A percentile compares a stretch with the other conserved stretches of the same genome.
Conservation (phyloP, 805 yeast genomes). For the Metschnikowia arizonensis region DNA sequence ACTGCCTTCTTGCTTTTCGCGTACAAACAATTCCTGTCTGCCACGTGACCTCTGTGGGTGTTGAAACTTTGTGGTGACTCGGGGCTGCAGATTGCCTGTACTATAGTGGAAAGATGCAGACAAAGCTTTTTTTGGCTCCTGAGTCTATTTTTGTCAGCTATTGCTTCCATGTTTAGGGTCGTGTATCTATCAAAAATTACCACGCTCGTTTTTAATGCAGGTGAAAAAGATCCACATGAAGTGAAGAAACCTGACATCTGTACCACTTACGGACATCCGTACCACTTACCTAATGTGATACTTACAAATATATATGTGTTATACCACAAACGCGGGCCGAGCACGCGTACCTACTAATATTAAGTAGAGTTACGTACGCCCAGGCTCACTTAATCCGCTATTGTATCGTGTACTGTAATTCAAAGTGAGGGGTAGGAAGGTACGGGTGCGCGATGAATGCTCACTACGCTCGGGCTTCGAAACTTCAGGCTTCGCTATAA, state of each 20-base stretch:
- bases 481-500: conserved; percentile 3
- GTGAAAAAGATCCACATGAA: neutral
- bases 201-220: neutral
- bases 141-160: neutral
- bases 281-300: no score
- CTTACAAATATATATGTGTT: no score
- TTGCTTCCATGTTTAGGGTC: neutral
- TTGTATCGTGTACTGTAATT: neutral
- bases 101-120: no score
- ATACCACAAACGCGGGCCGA: no score
- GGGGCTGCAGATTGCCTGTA: neutral
- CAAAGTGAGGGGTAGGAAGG: neutral
- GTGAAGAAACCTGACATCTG: neutral
- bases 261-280: no score
- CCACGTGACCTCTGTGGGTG: neutral
- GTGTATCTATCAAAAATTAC: neutral
- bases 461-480: neutral
- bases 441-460: neutral
- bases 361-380: neutral
- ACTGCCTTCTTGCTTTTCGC: conserved; percentile 9
- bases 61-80: neutral
- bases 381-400: neutral
- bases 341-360: no score
- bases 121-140: neutral
- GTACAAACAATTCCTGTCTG: neutral